phyloP scores from a whole-genome alignment of 306 rosid species.

The Rosa lucieae region DNA sequence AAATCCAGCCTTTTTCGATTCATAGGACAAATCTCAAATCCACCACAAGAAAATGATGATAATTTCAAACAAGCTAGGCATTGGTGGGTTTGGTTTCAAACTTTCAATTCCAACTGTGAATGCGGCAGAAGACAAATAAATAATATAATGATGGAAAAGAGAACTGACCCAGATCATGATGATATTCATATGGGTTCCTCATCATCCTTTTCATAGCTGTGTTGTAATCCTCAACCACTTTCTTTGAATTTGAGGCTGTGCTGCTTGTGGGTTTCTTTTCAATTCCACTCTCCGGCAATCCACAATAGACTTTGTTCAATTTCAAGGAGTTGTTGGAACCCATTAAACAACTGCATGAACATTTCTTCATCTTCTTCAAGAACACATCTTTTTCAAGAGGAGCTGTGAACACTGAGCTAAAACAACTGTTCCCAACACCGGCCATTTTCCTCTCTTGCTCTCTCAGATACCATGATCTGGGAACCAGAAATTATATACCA shows the following conservation, averaged over 20 bases:
- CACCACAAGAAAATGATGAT: background rate
- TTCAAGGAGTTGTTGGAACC: conserved; percentile 20
- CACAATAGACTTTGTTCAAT: conserved; percentile 42
- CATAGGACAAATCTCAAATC: conserved; percentile 1
- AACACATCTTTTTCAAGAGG: conserved; percentile 28
- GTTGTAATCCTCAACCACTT: conserved; percentile 78
- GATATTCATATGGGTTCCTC: conserved; percentile 94
- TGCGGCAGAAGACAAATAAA: background rate
- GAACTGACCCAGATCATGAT: conserved; percentile 86
- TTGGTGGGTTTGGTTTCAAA: background rate
- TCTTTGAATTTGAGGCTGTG: conserved; percentile 37
- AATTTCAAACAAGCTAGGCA: background rate
- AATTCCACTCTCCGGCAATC: conserved; percentile 55
- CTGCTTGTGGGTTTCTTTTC: conserved; percentile 37
- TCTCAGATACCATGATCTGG: background rate
- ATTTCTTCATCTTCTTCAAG: conserved; percentile 29
- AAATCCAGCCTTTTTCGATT: background rate
- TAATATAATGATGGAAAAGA: conserved; percentile 17
- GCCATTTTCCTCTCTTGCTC: conserved; percentile 34
- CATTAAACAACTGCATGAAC: conserved; percentile 22
- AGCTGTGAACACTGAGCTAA: conserved; percentile 35
- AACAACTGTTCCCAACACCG: conserved; percentile 32
- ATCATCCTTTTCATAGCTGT: conserved; percentile 85
- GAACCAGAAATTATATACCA: conserved; percentile 9
- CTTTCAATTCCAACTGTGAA: conserved; percentile 17